phyloP scores from a whole-genome alignment of 2,329 filamentous ascomycete species.

The Colletotrichum sp. region DNA sequence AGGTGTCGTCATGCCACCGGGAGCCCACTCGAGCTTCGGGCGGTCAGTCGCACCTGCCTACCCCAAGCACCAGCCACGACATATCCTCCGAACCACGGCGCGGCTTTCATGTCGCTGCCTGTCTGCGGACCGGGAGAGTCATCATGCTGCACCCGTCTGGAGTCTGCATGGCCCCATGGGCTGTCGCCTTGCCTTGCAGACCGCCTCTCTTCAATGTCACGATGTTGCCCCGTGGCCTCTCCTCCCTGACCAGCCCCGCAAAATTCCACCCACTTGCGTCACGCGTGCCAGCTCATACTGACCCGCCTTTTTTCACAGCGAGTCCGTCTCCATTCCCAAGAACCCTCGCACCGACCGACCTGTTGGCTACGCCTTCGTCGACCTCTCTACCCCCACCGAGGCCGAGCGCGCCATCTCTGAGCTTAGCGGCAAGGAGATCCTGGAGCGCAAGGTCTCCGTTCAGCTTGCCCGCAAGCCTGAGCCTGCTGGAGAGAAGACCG shows the following conservation, averaged over 20 bases:
- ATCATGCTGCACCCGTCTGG: neutral
- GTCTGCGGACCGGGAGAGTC: neutral
- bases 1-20: neutral
- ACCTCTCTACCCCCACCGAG: conserved; percentile 92
- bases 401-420: conserved; percentile 94
- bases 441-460: conserved; percentile 98
- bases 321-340: conserved; percentile 98
- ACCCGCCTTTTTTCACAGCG: conserved; percentile 58
- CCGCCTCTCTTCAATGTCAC: conserved; percentile 2
- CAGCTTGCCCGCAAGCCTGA: conserved; percentile 98
- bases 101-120: neutral
- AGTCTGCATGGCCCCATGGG: neutral
- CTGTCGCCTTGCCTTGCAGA: neutral
- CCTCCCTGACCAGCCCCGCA: conserved; percentile 14
- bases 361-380: conserved; percentile 98
- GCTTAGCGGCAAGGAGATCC: conserved; percentile 96
- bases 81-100: neutral
- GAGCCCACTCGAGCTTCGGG: neutral
- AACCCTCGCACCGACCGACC: conserved; percentile 98
- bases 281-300: conserved; percentile 20
- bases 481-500: conserved; percentile 76
- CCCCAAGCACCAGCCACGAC: neutral
- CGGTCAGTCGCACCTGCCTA: neutral
- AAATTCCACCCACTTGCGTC: conserved; percentile 19
- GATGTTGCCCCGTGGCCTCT: conserved; percentile 19